phyloP scores from a whole-genome alignment of 1,284 basidiomycete genomes.

The Serendipita sp. region DNA sequence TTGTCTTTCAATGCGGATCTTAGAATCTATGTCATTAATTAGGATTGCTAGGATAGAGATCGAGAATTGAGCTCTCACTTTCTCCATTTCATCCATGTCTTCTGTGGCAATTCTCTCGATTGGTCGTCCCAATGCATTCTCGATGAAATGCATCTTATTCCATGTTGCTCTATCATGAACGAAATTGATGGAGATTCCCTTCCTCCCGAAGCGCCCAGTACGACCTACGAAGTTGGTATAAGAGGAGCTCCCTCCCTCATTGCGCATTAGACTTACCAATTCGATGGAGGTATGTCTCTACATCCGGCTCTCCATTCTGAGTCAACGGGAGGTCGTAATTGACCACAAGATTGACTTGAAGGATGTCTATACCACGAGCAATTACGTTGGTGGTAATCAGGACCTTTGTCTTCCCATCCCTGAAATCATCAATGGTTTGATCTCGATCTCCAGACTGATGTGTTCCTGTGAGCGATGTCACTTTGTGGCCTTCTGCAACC shows the following conservation, averaged over 20 bases:
- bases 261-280: constrained; percentile 54
- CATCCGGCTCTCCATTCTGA: constrained; percentile 55
- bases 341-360: constrained; percentile 98
- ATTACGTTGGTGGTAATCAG: constrained; percentile 99
- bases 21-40: neutral
- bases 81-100: constrained; percentile 82
- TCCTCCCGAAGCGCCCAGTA: constrained; percentile 88
- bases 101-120: constrained; percentile 73
- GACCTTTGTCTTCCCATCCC: constrained; percentile 92
- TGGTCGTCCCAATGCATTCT: constrained; percentile 56
- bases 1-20: neutral
- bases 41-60: neutral
- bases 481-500: constrained; percentile 88
- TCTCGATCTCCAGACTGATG: constrained; percentile 86
- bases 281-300: constrained; percentile 96
- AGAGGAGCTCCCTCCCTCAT: constrained; percentile 5
- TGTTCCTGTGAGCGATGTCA: constrained; percentile 89
- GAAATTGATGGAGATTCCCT: constrained; percentile 93
- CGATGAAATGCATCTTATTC: constrained; percentile 74
- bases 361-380: constrained; percentile 94
- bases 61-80: constrained; percentile 30
- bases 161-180: constrained; percentile 78
- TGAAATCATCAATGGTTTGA: constrained; percentile 84
- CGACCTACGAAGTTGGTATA: constrained; percentile 43
- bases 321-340: constrained; percentile 94